Percentiles rank a stretch among this genome's conserved stretches.
phyloP scores from a whole-genome alignment of 192 early-diverging fungal genomes.

The Borealophlyctis nickersoniae region DNA sequence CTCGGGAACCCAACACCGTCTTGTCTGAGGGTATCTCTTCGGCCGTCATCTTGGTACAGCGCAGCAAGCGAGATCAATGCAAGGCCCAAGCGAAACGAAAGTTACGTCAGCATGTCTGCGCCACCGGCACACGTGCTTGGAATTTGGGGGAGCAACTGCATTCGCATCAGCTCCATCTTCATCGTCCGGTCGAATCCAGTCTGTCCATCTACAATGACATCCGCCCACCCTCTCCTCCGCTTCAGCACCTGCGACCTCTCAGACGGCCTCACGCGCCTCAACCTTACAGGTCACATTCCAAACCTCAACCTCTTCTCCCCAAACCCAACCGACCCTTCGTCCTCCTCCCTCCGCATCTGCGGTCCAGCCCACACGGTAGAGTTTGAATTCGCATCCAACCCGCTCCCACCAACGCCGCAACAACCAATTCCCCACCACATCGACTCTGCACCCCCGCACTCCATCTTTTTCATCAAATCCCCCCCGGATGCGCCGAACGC shows the following conservation, averaged over 20 bases:
- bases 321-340: neutral
- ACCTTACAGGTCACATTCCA: constrained; percentile 24
- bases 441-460: constrained; percentile 31
- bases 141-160: too few relatives aligned
- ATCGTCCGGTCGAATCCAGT: too few relatives aligned
- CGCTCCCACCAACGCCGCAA: constrained; percentile 14
- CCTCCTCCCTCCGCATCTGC: constrained; percentile 9
- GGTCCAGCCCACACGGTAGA: constrained; percentile 43
- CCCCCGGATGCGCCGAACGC: constrained; percentile 39
- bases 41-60: too few relatives aligned
- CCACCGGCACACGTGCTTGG: too few relatives aligned
- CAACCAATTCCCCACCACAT: constrained; percentile 29
- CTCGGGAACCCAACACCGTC: constrained; percentile 17
- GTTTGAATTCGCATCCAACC: constrained; percentile 25
- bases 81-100: too few relatives aligned
- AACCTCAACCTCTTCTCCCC: constrained; percentile 16
- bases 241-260: constrained; percentile 43
- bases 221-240: too few relatives aligned
- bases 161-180: too few relatives aligned
- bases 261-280: constrained; percentile 43
- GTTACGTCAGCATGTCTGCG: too few relatives aligned
- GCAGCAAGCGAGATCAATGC: too few relatives aligned
- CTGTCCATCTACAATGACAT: too few relatives aligned
- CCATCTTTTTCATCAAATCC: constrained; percentile 43
- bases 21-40: too few relatives aligned